phyloP scores from a whole-genome alignment of 1,284 basidiomycete genomes.

The Cystobasidium pallidum region DNA sequence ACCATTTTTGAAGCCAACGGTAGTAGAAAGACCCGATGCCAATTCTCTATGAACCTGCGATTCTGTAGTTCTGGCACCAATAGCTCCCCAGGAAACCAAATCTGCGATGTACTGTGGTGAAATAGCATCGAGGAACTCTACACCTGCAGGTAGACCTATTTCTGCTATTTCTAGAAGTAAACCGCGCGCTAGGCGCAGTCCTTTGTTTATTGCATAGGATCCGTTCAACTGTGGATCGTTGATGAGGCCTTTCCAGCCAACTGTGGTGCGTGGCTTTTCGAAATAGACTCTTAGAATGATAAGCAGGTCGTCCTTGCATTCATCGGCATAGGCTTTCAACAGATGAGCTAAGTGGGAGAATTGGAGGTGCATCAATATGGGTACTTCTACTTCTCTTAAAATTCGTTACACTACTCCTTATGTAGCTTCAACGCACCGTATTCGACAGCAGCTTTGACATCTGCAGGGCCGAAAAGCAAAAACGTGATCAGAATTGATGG shows the following conservation, averaged over 20 bases:
- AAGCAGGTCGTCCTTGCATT: conserved; percentile 79
- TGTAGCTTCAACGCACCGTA: conserved; percentile 61
- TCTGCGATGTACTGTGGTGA: conserved; percentile 95
- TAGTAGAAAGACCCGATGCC: conserved; percentile 69
- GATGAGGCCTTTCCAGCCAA: conserved; percentile 90
- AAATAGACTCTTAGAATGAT: conserved; percentile 87
- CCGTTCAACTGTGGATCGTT: conserved; percentile 73
- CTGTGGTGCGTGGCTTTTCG: conserved; percentile 90
- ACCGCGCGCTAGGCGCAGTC: conserved; percentile 84
- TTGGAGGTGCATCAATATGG: too few relatives aligned
- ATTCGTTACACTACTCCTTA: too few relatives aligned
- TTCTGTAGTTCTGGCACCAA: conserved; percentile 93
- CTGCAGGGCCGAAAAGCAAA: conserved; percentile 8
- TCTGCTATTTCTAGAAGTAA: conserved; percentile 76
- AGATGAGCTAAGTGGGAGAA: conserved; percentile 61
- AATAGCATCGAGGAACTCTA: conserved; percentile 68
- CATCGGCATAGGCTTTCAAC: conserved; percentile 77
- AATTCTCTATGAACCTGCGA: conserved; percentile 83
- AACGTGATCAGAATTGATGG: conserved; percentile 26
- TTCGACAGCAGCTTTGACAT: conserved; percentile 77
- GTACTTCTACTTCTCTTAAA: too few relatives aligned
- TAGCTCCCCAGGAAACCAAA: conserved; percentile 94
- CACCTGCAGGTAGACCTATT: conserved; percentile 57
- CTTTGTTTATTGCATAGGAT: conserved; percentile 91
- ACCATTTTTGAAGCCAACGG: conserved; percentile 72